Evolutionary conservation across 108 stramenopile species (phyloP), one percentile per base, ranked within the genome.

Genomic region (Cyclotella choctawhatcheeana): DNA sequence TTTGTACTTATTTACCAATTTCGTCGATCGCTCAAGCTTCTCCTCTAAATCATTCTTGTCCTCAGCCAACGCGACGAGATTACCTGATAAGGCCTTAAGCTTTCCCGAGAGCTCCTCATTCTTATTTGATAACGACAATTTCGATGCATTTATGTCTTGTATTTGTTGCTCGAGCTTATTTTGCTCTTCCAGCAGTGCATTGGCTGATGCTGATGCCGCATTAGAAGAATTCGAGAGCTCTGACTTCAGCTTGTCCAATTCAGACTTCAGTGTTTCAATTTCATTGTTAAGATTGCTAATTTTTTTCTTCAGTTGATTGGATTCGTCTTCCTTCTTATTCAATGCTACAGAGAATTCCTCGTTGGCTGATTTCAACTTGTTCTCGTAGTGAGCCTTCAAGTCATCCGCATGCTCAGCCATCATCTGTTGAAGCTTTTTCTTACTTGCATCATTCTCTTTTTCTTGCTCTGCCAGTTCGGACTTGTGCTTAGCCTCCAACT

Each of bases 361-460:
- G 60, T 83, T 75, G 52, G 86, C 58, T 30, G 83, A 65, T 35
- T 76, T 65, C 8, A 89, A 79, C 66, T 88, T 94, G 21, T 63
- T 64, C 32, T 79, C 79, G 20, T 88, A 83, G 43, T 82, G 86
- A 40, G 73, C 67, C 56, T 89, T 90, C 64, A 94, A 64, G 13
- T 91, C 86, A 50, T 91, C 91, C 0, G 82, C 85, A 68, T 89
- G 86, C 16, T 85, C 84, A n/a, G 85, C 91, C 82, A 91, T 85
- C 58, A 77, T 82, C 54, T 83, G 63, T 45, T 84, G 84, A 3
- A 92, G 73, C 44, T 88, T 76, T 10, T 82, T 77, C 56, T 79
- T 76, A 43, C 60, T 81, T 21, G 44, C 31, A 18, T 20, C 61
- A 56, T 72, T 82, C 52, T 88, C 88, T 55, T 86, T 51, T 14